Evolutionary conservation across 1,284 basidiomycete genomes (phyloP).

Genomic region (Flammula alnicola): DNA sequence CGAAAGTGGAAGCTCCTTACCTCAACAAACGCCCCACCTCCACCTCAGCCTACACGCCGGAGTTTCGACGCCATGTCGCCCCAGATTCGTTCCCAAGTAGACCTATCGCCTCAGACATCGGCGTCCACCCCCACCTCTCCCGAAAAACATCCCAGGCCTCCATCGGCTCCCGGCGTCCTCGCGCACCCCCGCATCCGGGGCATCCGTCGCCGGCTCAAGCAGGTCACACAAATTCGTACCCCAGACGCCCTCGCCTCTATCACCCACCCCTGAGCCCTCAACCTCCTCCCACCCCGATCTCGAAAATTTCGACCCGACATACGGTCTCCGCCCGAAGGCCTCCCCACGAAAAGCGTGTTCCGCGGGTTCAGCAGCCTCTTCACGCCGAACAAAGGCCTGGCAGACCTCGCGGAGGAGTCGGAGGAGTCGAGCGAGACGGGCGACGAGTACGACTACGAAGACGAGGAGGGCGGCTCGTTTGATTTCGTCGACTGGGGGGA

Average conservation of each 20-base stretch:
- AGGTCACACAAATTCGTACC: slow-evolving; percentile 25
- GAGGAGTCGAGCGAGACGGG: slow-evolving; percentile 43
- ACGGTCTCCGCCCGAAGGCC: slow-evolving; percentile 94
- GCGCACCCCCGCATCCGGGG: slow-evolving; percentile 20
- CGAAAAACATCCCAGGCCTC: slow-evolving; percentile 20
- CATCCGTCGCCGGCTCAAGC: slow-evolving; percentile 32
- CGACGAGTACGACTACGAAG: slow-evolving; percentile 42
- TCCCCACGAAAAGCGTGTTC: slow-evolving; percentile 79
- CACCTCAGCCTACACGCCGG: slow-evolving; percentile 29
- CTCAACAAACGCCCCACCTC: slow-evolving; percentile 52
- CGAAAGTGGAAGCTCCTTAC: slow-evolving; percentile 84
- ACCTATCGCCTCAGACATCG: slow-evolving; percentile 7
- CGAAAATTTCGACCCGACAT: slow-evolving; percentile 94
- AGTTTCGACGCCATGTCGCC: slow-evolving; percentile 32
- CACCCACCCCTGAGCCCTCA: slow-evolving; percentile 28
- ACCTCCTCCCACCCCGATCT: slow-evolving; percentile 74
- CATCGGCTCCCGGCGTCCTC: slow-evolving; percentile 23
- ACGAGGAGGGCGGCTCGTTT: slow-evolving; percentile 56
- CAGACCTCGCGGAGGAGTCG: slow-evolving; percentile 76
- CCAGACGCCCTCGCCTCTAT: slow-evolving; percentile 25
- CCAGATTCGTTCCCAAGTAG: slow-evolving; percentile 28
- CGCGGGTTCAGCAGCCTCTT: slow-evolving; percentile 76
- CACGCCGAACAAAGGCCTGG: slow-evolving; percentile 69
- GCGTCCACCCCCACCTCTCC: slow-evolving; percentile 17
- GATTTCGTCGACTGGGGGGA: slow-evolving; percentile 75